Percentiles rank a stretch among this genome's conserved stretches.
Conservation (phyloP, 257 asterid genomes). For the Fraxinus cuspidata region DNA sequence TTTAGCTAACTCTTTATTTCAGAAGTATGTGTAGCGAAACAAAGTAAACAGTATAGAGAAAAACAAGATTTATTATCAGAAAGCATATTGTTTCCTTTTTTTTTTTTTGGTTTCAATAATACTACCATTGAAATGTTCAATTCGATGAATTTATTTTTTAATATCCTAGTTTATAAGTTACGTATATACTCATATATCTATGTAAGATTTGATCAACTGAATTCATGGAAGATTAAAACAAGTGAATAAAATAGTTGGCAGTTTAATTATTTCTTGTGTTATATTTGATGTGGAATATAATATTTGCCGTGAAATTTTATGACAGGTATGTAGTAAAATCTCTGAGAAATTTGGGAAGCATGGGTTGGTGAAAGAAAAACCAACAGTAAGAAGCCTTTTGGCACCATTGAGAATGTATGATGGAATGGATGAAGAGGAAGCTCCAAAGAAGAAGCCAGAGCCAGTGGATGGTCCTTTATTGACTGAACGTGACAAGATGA, state of each 20-base stretch:
- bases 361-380: conserved; percentile 80
- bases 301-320: conserved; percentile 18
- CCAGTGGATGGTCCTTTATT: conserved; percentile 96
- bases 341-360: conserved; percentile 92
- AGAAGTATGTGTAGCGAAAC: not conserved
- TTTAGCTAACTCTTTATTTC: not conserved
- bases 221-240: not conserved
- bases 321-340: conserved; percentile 72
- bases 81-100: not conserved
- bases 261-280: not conserved
- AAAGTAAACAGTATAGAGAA: not conserved
- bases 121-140: not conserved
- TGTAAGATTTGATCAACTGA: not conserved
- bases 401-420: conserved; percentile 94
- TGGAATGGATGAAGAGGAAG: conserved; percentile 92
- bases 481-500: conserved; percentile 95
- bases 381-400: conserved; percentile 85
- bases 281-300: conserved; percentile 3
- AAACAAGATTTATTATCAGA: not conserved
- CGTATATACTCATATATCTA: not conserved
- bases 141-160: not conserved
- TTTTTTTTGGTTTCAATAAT: not conserved
- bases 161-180: not conserved
- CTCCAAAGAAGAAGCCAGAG: conserved; percentile 84
- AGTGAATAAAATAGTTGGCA: not conserved